Percentiles rank a stretch among this genome's conserved stretches.
Conservation (phyloP, 2,329 filamentous ascomycete genomes). For the Pseudogymnoascus destructans region DNA sequence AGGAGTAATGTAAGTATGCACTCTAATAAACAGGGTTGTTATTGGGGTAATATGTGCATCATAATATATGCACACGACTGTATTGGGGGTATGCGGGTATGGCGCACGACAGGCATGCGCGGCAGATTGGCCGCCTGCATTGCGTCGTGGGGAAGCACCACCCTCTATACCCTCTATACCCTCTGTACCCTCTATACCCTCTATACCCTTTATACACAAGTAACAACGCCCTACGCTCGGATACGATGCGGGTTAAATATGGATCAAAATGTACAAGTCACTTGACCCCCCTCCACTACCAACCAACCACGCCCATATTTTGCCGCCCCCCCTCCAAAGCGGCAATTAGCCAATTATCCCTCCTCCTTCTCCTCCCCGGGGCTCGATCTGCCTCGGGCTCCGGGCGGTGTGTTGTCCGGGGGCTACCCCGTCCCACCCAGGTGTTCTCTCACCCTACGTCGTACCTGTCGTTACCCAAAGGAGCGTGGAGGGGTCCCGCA, state of each 20-base stretch:
- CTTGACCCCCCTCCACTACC: neutral
- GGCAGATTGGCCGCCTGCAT: neutral
- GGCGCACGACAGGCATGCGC: neutral
- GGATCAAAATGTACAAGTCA: neutral
- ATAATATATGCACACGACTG: neutral
- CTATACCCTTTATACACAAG: too few species aligned
- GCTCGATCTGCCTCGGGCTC: neutral
- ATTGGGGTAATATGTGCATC: too few species aligned
- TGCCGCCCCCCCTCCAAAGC: neutral
- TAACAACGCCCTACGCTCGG: neutral
- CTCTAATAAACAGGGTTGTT: neutral
- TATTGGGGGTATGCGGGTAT: neutral
- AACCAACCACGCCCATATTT: neutral
- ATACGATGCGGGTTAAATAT: neutral
- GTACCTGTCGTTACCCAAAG: neutral
- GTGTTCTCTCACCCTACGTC: neutral
- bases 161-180: too few species aligned
- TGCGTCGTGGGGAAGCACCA: neutral
- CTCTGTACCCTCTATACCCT: too few species aligned
- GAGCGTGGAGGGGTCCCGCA: neutral
- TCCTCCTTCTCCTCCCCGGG: neutral
- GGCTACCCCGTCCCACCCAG: neutral
- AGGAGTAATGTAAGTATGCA: neutral
- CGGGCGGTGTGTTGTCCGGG: neutral
- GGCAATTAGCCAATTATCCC: neutral